These are phyloP conservation scores for Byssothecium circinans DNA, from an alignment of 2,329 filamentous ascomycete species.

Conservation along the genomic window DNA sequence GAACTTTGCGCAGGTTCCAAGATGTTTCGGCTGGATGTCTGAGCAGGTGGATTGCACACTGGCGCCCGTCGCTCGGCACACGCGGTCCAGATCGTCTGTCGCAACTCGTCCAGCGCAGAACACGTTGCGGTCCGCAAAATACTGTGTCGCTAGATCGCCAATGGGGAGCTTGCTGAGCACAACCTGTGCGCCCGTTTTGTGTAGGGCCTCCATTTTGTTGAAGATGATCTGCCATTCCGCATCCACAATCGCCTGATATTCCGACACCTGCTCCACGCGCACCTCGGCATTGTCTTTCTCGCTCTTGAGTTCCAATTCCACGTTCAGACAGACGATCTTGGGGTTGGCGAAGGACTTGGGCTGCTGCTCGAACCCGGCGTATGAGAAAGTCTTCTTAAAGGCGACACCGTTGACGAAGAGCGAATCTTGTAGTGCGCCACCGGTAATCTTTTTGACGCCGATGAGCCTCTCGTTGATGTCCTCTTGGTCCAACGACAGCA, in stretches of 20 bases:
- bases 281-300: conserved; percentile 99
- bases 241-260: conserved; percentile 99
- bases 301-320: conserved; percentile 96
- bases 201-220: conserved; percentile 95
- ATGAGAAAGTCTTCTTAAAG: conserved; percentile 99
- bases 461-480: conserved; percentile 98
- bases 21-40: conserved; percentile 84
- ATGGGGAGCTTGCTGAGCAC: conserved; percentile 97
- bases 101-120: conserved; percentile 96
- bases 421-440: conserved; percentile 92
- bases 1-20: conserved; percentile 86
- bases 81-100: conserved; percentile 90
- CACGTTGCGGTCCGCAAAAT: conserved; percentile 95
- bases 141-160: conserved; percentile 95
- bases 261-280: conserved; percentile 94
- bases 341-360: conserved; percentile 93
- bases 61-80: conserved; percentile 91
- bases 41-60: conserved; percentile 95
- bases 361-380: conserved; percentile 98
- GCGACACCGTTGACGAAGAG: conserved; percentile 97
- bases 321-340: conserved; percentile 96
- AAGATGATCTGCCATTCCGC: conserved; percentile 99
- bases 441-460: conserved; percentile 96
- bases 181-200: conserved; percentile 94
- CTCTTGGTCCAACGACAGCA: conserved; percentile 91